Base-by-base conservation (phyloP, 495 filamentous ascomycete species). In the Gamarada debralockiae region DNA sequence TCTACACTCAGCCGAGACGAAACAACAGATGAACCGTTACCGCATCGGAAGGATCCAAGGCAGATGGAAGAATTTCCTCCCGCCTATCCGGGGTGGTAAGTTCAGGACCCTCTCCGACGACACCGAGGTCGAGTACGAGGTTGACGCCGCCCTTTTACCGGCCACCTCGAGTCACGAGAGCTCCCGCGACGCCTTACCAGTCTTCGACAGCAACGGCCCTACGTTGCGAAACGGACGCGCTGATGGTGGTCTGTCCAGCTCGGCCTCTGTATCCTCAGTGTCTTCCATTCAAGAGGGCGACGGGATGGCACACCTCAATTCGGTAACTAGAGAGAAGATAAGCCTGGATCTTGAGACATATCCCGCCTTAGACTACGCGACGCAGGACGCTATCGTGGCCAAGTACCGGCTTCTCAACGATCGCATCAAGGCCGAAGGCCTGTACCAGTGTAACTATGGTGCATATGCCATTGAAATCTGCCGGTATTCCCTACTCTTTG, bases 1-100 rank as follows among this genome's bases (percentile, higher is more conserved):
- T n/a, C n/a, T 77, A 52, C 92, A 97, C 65, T 95, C 90, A 13
- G 44, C 67, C 50, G 87, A 90, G 65, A 83, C 92, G 27, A 78
- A 78, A 52, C 64, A 80, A 43, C 81, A 77, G 61, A 96, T 96
- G 89, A 67, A 77, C 24, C 75, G 74, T 29, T 97, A 86, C 63
- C 82, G 89, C 47, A 89, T 97, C 64, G 92, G 92, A 42, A 78
- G 76, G 56, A 78, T 95, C 41, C 76, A 91, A 59, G 89, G 86
- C 27, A 72, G 68, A 51, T 97, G 92, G 92, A 69, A 74, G 48
- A 95, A 95, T 66, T 95, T 95, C 66, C 63, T 86, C 8, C 90
- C 92, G 17, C 92, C 92, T 6, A 88, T 97, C 42, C 92, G 96
- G 65, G 91, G 91, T 46, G 92, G 92, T 18, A 79, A 73, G 56